These are phyloP conservation scores for Amanita brunnescens DNA, from an alignment of 768 basidiomycete species.

Conservation along the genomic window DNA sequence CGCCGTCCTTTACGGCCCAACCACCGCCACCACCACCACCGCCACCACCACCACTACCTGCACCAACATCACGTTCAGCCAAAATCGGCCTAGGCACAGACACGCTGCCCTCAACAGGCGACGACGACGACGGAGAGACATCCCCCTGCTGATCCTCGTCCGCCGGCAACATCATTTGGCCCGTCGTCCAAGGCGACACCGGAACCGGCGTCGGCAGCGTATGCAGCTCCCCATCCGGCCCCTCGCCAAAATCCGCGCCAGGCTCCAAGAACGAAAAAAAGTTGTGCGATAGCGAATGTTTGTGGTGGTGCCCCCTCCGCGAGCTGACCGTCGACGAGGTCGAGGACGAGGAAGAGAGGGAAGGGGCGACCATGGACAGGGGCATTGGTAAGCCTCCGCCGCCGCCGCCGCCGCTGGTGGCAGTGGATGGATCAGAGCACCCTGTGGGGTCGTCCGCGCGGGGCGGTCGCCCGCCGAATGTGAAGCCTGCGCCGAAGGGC, in stretches of 20 bases:
- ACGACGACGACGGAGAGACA: neutral
- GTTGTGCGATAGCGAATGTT: constrained; percentile 89
- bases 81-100: neutral
- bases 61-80: neutral
- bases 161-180: constrained; percentile 31
- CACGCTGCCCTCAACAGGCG: too few species aligned
- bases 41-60: neutral
- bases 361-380: constrained; percentile 20
- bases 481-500: constrained; percentile 48
- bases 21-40: neutral
- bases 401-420: too few species aligned
- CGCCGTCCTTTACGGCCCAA: too few species aligned
- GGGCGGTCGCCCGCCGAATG: constrained; percentile 51
- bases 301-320: constrained; percentile 83
- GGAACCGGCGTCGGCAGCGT: constrained; percentile 54
- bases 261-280: constrained; percentile 96
- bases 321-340: constrained; percentile 31
- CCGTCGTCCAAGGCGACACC: constrained; percentile 51
- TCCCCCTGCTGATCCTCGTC: too few species aligned
- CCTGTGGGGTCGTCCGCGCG: too few species aligned
- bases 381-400: constrained; percentile 9
- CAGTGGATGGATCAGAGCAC: too few species aligned
- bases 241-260: constrained; percentile 20
- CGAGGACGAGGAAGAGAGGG: constrained; percentile 16
- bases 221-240: constrained; percentile 23